Conservation (phyloP, 2,329 filamentous ascomycete species). For the Fusarium transvaalense region DNA sequence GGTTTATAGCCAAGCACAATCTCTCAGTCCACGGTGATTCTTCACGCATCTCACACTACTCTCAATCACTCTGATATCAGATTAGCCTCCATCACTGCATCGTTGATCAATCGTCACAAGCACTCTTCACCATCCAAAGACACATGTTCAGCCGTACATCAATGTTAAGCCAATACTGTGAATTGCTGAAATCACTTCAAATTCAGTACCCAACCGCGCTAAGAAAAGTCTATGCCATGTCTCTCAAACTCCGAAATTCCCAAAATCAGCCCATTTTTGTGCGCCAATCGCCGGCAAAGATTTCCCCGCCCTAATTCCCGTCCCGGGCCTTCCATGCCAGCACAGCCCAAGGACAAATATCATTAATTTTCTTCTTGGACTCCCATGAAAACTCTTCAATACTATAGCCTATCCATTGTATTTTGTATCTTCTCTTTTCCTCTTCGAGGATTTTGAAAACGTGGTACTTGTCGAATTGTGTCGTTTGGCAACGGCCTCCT, state of each 20-base stretch:
- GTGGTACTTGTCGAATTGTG: background rate
- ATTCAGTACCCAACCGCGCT: background rate
- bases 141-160: background rate
- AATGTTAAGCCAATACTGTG: background rate
- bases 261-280: slow-evolving; percentile 10
- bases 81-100: background rate
- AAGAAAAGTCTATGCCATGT: background rate
- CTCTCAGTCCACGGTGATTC: accelerated
- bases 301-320: background rate
- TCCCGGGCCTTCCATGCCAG: slow-evolving; percentile 14
- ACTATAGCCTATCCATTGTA: slow-evolving; percentile 27
- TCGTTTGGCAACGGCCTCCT: slow-evolving; percentile 11
- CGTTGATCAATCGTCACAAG: background rate
- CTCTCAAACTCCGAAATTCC: background rate
- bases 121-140: background rate
- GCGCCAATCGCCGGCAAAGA: slow-evolving; percentile 2
- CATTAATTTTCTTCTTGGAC: slow-evolving; percentile 13
- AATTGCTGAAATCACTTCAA: background rate
- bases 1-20: background rate
- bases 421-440: background rate
- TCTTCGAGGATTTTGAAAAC: slow-evolving; percentile 11
- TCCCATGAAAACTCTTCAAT: slow-evolving; percentile 16
- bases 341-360: slow-evolving; percentile 11
- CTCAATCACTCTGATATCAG: background rate
- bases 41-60: background rate